Percentiles rank a stretch among this genome's conserved stretches.
phyloP scores from a whole-genome alignment of 1,284 basidiomycete species.

The Fomitopsis palustris region DNA sequence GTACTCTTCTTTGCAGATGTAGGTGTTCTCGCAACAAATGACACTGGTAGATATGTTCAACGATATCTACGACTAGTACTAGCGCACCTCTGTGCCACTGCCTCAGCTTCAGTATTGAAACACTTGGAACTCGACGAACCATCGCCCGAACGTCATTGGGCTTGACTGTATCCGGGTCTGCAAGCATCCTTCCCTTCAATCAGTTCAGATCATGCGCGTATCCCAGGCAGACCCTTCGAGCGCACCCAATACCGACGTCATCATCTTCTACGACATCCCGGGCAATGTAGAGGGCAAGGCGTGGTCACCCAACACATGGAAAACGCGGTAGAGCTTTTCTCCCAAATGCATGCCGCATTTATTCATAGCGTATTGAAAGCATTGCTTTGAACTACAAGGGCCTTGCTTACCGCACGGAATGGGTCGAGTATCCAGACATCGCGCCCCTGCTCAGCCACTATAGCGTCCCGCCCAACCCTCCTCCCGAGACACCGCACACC shows the following conservation, averaged over 20 bases:
- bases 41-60: too few species aligned
- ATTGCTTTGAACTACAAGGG: slow-evolving; percentile 32
- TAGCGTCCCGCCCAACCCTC: background rate
- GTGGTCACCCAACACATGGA: background rate
- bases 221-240: background rate
- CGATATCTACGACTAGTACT: too few species aligned
- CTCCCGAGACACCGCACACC: slow-evolving; percentile 12
- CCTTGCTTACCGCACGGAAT: slow-evolving; percentile 30
- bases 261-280: background rate
- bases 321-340: background rate
- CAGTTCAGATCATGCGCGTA: background rate
- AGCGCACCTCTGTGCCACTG: too few species aligned
- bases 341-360: too few species aligned
- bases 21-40: too few species aligned
- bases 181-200: too few species aligned
- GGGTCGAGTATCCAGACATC: slow-evolving; percentile 27
- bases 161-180: too few species aligned
- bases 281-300: background rate
- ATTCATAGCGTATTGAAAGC: slow-evolving; percentile 20
- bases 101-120: too few species aligned
- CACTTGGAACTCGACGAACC: too few species aligned
- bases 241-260: background rate
- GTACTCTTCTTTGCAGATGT: too few species aligned
- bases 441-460: background rate
- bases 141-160: too few species aligned